Base-by-base conservation (phyloP, 441 rosid genomes). In the Brassica hybrid region DNA sequence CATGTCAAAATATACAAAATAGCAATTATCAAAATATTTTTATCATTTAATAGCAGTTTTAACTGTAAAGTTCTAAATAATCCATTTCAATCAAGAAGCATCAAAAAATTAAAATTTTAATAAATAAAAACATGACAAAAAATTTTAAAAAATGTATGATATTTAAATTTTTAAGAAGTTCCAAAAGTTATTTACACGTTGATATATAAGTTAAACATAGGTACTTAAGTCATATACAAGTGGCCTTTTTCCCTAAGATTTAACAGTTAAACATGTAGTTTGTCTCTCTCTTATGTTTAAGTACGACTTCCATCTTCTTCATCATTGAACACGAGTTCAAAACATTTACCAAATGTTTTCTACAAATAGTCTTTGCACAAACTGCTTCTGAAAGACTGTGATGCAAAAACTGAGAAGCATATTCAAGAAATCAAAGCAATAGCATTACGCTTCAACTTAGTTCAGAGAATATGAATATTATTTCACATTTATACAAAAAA, bases 401-500 rank as follows among this genome's bases (percentile, higher is more conserved):
- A 69, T 18, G 21, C 19, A 38, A 30, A 48, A 27, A 48, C 61
- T 6, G 30, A 56, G 50, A 41, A 25, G 12, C 30, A 16, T 7
- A 60, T 17, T 11, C 48, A 30, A 0, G 13, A 27, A 48, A 50
- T 43, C 16, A 32, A 60, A 45, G 3, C 2, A 61, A 32, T 4
- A 16, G 11, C 66, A 58, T 14, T 11, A 56, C 9, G 3, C 3
- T 36, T 69, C 10, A 41, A 58, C 54, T 57, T 12, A 11, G 14
- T 71, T 18, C 5, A 10, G 66, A 25, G 25, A 13, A 61, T 1
- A 61, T 1, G 9, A 62, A 16, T 78, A 16, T 78, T 27, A 23
- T 78, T 27, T 62, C 74, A 67, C 36, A 69, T 61, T 79, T 73
- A 61, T 79, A 73, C 77, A 73, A 5, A 50, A 50, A 67, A 50